Conservation (phyloP, 805 yeast genomes). For the Scheffersomyces ergatensis region DNA sequence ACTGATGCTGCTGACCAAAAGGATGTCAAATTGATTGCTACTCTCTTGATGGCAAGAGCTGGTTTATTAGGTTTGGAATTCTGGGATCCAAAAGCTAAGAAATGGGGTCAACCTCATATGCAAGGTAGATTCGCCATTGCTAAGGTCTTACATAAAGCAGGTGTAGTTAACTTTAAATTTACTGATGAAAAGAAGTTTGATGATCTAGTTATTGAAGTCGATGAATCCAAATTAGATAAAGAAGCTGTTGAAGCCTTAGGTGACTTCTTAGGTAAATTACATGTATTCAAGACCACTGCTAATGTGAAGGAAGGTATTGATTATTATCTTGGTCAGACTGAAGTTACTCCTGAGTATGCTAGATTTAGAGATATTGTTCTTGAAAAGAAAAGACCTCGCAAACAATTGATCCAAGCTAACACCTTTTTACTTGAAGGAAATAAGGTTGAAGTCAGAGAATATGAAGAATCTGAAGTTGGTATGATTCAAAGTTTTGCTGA, state of each 20-base stretch:
- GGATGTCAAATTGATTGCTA: conserved; percentile 63
- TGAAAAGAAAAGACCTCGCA: conserved; percentile 75
- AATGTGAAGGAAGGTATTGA: conserved; percentile 62
- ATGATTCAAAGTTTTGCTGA: conserved; percentile 77
- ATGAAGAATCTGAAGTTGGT: conserved; percentile 70
- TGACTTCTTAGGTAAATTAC: conserved; percentile 68
- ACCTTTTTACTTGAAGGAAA: conserved; percentile 46
- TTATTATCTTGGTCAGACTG: conserved; percentile 67
- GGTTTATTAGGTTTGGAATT: conserved; percentile 80
- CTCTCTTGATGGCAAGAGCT: conserved; percentile 82
- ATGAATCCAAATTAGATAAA: conserved; percentile 59
- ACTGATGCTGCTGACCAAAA: conserved; percentile 55
- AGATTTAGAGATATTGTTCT: conserved; percentile 67
- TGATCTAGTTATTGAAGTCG: conserved; percentile 61
- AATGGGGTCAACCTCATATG: conserved; percentile 96
- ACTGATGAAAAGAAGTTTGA: conserved; percentile 45
- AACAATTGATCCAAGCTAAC: conserved; percentile 82
- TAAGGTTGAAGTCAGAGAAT: conserved; percentile 60
- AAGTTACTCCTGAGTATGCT: conserved; percentile 61
- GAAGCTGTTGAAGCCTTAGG: conserved; percentile 74
- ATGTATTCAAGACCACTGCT: conserved; percentile 76
- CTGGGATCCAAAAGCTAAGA: conserved; percentile 78
- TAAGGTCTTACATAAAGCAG: conserved; percentile 68
- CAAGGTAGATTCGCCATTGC: conserved; percentile 87
- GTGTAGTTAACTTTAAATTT: conserved; percentile 56